Percentiles rank a stretch among this genome's conserved stretches.
Conservation (phyloP, 495 filamentous ascomycete species). For the Hypoxylon lenormandii region DNA sequence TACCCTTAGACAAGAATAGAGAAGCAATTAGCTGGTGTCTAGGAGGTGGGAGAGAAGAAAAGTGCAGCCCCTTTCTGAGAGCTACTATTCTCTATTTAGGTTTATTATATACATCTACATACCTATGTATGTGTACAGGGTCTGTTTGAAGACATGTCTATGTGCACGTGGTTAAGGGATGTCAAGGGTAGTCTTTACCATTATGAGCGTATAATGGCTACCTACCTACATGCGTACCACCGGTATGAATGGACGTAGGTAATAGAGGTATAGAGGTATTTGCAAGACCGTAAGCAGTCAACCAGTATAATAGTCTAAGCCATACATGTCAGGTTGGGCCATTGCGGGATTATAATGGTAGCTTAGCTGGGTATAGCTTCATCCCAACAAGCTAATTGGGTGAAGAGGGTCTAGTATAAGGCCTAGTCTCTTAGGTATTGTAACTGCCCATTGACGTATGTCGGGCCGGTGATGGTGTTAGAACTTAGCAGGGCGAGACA, state of each 20-base stretch:
- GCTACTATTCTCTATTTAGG: not conserved
- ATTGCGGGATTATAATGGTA: constrained; percentile 4
- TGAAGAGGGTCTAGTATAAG: not conserved
- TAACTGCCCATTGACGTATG: constrained; percentile 14
- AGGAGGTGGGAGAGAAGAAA: constrained; percentile 9
- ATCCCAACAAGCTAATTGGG: constrained; percentile 13
- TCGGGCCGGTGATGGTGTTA: constrained; percentile 29
- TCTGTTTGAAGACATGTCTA: too few relatives aligned
- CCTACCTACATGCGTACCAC: too few relatives aligned
- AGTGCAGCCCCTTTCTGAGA: not conserved
- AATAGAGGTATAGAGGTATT: not conserved
- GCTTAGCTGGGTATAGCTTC: constrained; percentile 9
- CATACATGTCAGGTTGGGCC: not conserved
- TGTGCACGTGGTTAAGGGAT: too few relatives aligned
- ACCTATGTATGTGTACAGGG: not conserved
- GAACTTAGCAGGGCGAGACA: not conserved
- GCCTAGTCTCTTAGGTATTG: not conserved
- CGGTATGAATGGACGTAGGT: not conserved
- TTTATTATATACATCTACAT: not conserved
- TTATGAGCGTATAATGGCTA: not conserved
- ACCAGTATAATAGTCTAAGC: too few relatives aligned
- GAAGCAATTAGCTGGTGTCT: constrained; percentile 16
- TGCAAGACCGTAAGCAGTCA: not conserved
- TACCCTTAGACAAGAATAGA: constrained; percentile 44
- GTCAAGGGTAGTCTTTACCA: not conserved